Conservation (phyloP, 305 asterid genomes). For the Fraxinus greggii region DNA sequence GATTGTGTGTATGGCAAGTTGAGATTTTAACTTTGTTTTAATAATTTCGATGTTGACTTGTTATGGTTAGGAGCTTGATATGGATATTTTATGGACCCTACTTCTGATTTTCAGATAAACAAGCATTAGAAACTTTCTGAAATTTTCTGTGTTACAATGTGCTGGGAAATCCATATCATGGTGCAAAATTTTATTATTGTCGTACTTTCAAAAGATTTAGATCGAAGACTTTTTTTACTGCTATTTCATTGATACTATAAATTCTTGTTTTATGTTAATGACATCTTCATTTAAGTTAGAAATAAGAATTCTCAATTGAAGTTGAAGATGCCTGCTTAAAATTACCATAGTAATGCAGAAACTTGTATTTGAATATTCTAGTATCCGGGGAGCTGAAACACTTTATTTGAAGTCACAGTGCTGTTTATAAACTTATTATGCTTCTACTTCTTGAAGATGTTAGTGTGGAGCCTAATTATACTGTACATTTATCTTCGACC, state of each 20-base stretch:
- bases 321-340: neutral
- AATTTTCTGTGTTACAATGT: neutral
- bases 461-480: neutral
- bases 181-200: neutral
- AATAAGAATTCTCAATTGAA: neutral
- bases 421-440: neutral
- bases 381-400: neutral
- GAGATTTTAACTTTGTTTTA: neutral
- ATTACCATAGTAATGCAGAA: neutral
- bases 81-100: neutral
- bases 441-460: neutral
- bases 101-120: neutral
- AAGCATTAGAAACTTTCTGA: neutral
- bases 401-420: neutral
- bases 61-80: neutral
- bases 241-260: neutral
- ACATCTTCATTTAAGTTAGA: neutral
- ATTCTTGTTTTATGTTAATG: neutral
- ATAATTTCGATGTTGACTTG: neutral
- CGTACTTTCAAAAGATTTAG: neutral
- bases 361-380: neutral
- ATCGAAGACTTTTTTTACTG: neutral
- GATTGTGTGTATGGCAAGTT: neutral
- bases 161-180: neutral
- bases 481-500: too few relatives aligned